Evolutionary conservation across 805 yeast genomes (phyloP).

Genomic region (Wilhelminamyces savonicus): DNA sequence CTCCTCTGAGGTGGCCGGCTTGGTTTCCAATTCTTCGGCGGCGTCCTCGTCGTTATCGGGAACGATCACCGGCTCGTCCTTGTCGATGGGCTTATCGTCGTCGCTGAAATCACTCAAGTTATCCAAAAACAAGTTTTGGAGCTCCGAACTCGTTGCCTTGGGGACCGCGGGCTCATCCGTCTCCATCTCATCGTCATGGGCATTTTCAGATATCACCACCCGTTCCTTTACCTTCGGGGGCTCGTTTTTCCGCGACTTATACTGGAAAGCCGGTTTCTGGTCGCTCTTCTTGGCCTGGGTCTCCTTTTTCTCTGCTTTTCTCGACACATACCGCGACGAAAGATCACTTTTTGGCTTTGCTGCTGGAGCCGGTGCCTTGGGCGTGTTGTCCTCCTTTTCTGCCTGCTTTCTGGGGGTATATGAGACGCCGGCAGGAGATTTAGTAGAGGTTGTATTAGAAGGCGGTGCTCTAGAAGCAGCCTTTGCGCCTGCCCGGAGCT

Average conservation of each 20-base stretch:
- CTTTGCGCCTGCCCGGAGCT: constrained; percentile 5
- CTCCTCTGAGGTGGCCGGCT: too few relatives aligned
- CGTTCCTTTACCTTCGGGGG: constrained; percentile 26
- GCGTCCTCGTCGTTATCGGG: neutral
- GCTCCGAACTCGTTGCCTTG: constrained; percentile 11
- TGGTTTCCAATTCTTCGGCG: constrained; percentile 2
- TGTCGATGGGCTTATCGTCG: constrained; percentile 3
- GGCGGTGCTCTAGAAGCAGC: neutral
- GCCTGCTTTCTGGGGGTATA: constrained; percentile 3
- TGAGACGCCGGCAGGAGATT: too few relatives aligned
- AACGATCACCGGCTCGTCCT: constrained; percentile 8
- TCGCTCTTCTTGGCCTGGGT: constrained; percentile 1
- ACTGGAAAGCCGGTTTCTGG: constrained; percentile 12
- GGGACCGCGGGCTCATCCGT: constrained; percentile 4
- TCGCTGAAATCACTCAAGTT: constrained; percentile 12
- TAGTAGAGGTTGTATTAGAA: too few relatives aligned
- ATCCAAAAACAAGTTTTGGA: constrained; percentile 30
- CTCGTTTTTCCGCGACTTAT: constrained; percentile 32
- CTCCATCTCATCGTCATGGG: constrained; percentile 6
- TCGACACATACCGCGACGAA: constrained; percentile 22
- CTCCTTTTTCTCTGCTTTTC: constrained; percentile 10
- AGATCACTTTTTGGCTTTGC: too few relatives aligned
- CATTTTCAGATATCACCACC: constrained; percentile 23
- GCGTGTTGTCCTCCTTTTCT: constrained; percentile 4
- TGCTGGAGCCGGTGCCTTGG: too few relatives aligned